Evolutionary conservation across 495 filamentous ascomycete species (phyloP).

Genomic region (Neurospora africana): DNA sequence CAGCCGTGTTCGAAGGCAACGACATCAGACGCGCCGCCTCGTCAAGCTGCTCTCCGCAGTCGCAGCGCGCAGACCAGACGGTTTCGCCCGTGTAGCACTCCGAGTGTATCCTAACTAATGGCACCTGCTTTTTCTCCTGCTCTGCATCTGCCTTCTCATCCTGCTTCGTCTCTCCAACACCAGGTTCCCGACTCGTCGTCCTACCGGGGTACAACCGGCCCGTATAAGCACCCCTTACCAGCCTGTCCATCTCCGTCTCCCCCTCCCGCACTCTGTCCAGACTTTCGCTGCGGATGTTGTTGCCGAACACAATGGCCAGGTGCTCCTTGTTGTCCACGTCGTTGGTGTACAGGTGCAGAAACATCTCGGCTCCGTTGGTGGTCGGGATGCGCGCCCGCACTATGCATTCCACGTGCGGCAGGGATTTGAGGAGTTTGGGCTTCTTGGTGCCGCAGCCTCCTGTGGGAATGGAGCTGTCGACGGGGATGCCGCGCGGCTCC

Average conservation of each 20-base stretch:
- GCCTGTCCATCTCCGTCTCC: conserved; percentile 91
- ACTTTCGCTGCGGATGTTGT: conserved; percentile 66
- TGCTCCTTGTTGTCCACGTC: conserved; percentile 91
- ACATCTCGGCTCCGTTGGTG: conserved; percentile 88
- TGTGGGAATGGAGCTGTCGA: conserved; percentile 41
- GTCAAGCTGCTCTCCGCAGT: conserved; percentile 96
- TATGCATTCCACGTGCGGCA: conserved; percentile 70
- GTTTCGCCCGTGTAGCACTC: conserved; percentile 99
- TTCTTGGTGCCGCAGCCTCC: conserved; percentile 43
- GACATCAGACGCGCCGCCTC: conserved; percentile 94
- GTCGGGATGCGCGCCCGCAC: conserved; percentile 81
- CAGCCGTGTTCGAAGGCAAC: conserved; percentile 51
- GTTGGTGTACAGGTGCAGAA: conserved; percentile 89
- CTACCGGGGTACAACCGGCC: conserved; percentile 82
- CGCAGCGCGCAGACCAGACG: conserved; percentile 92
- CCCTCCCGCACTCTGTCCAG: conserved; percentile 72
- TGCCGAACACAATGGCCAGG: conserved; percentile 93
- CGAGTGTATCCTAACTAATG: conserved; percentile 88
- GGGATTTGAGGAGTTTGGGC: conserved; percentile 54
- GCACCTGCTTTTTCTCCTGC: conserved; percentile 19
- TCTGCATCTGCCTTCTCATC: conserved; percentile 5
- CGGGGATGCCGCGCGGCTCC: conserved; percentile 40
- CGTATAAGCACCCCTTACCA: conserved; percentile 88
- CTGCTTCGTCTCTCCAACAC: neutral
- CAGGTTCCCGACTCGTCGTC: conserved; percentile 48